Evolutionary conservation across 169 alveolate genomes (phyloP).

Genomic region (Cryptosporidium ubiquitum): DNA sequence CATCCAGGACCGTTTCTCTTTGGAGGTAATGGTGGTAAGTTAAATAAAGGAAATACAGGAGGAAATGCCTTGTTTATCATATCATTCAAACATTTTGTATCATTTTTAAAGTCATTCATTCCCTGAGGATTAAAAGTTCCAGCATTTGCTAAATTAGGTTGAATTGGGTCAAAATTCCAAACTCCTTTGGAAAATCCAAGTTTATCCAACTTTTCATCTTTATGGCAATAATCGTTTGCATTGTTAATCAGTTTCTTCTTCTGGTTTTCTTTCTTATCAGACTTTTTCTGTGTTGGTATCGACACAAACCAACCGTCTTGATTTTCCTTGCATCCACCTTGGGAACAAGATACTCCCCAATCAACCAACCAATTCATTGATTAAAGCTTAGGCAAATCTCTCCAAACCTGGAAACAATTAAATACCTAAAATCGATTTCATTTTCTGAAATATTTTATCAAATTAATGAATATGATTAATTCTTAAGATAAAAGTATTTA

Average conservation of each 20-base stretch:
- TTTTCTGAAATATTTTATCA: not conserved
- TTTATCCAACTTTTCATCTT: not conserved
- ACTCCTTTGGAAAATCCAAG: constrained; percentile 36
- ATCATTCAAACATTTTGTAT: not conserved
- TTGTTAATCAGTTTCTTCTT: not conserved
- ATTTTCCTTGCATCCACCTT: constrained; percentile 64
- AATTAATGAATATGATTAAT: too few species aligned
- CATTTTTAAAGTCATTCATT: not conserved
- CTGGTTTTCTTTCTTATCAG: not conserved
- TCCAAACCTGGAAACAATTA: not conserved
- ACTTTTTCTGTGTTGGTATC: constrained; percentile 5
- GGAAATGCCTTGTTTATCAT: constrained; percentile 15
- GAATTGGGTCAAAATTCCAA: constrained; percentile 52
- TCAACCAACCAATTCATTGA: constrained; percentile 51
- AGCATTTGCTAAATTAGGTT: not conserved
- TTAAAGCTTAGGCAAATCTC: not conserved
- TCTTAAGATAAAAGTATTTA: too few species aligned
- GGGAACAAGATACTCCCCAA: constrained; percentile 72
- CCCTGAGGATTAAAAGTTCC: not conserved
- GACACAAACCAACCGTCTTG: constrained; percentile 64
- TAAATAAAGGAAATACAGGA: constrained; percentile 36
- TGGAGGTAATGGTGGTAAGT: constrained; percentile 36
- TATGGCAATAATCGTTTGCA: not conserved
- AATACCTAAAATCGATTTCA: not conserved
- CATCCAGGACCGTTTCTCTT: constrained; percentile 29